Percentiles rank a stretch among this genome's conserved stretches.
phyloP scores from a whole-genome alignment of 768 basidiomycete genomes.

The Boletus pseudo-olivaceus region DNA sequence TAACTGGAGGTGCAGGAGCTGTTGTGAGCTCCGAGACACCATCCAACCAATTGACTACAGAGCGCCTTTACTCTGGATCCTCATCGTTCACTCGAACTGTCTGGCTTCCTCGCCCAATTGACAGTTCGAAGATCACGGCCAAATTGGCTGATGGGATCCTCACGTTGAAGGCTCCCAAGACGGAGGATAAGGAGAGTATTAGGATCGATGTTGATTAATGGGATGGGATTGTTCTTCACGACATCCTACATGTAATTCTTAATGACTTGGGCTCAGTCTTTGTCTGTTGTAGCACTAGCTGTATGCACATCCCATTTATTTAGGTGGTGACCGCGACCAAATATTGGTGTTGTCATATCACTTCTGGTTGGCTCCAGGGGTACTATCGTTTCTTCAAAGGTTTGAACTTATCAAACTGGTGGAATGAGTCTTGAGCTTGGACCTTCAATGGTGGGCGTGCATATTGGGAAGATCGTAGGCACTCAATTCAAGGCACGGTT shows the following conservation, averaged over 20 bases:
- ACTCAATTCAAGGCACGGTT: conserved; percentile 82
- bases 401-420: conserved; percentile 98
- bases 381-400: conserved; percentile 5
- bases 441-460: conserved; percentile 99
- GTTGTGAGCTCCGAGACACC: conserved; percentile 18
- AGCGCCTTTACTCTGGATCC: conserved; percentile 56
- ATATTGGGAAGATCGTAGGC: conserved; percentile 99
- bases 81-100: conserved; percentile 65
- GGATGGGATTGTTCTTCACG: not conserved
- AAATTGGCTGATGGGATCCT: conserved; percentile 69
- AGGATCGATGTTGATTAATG: conserved; percentile 39
- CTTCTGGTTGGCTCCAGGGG: too few relatives aligned
- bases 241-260: not conserved
- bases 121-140: conserved; percentile 54
- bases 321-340: too few relatives aligned
- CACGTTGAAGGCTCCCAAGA: conserved; percentile 56
- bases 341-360: too few relatives aligned
- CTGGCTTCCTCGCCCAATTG: conserved; percentile 64
- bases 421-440: conserved; percentile 97
- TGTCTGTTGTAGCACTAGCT: conserved; percentile 2
- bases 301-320: not conserved
- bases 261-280: not conserved
- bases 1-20: conserved; percentile 8
- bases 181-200: conserved; percentile 54
- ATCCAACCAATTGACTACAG: conserved; percentile 50